Evolutionary conservation across 192 early-diverging fungal species (phyloP), one percentile per base, ranked within the genome.

Genomic region (Haplosporangium gracile): DNA sequence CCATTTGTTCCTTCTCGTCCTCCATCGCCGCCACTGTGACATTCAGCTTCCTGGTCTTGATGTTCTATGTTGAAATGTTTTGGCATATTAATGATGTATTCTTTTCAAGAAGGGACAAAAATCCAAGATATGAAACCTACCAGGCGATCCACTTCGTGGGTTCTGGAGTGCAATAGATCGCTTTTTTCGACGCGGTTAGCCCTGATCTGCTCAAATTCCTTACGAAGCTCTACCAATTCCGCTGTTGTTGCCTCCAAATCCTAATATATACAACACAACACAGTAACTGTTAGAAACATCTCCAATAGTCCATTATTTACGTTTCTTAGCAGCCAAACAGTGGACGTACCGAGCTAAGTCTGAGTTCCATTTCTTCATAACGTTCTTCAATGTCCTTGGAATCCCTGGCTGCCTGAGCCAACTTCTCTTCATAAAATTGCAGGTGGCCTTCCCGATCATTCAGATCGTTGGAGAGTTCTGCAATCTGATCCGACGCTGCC

Each of bases 101-200:
- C 7, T 38, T 13, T 20, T 57, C 55, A 4, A 34, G 34, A 15
- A 24, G 36, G 4, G 13, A 15, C 36, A 36, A 36, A 36, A 36
- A 36, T 36, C 2, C 36, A 0, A 43, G n/a, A 32, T 13, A 24
- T 34, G 42, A 63, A 32, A 76, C 75, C 36, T 83, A 87, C 88
- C 81, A 87, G 69, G 39, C 86, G 88, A 75, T 89, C 86, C 10
- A 89, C 80, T 68, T 89, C 88, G 39, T 87, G 39, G 32, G 82
- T 80, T 55, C 78, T 63, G 47, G 85, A 76, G 55, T 81, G 68
- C 34, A 87, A 74, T 3, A 80, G 74, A 11, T 83, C 82, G 42
- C 73, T 81, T 68, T 87, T 87, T 36, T 83, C 86, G 18, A 55
- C 80, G 40, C 88, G 57, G 70, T 55, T 57, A 22, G 88, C 72